Evolutionary conservation across 306 rosid genomes (phyloP), one percentile per base, ranked within the genome.

Genomic region (Fagus crenata): DNA sequence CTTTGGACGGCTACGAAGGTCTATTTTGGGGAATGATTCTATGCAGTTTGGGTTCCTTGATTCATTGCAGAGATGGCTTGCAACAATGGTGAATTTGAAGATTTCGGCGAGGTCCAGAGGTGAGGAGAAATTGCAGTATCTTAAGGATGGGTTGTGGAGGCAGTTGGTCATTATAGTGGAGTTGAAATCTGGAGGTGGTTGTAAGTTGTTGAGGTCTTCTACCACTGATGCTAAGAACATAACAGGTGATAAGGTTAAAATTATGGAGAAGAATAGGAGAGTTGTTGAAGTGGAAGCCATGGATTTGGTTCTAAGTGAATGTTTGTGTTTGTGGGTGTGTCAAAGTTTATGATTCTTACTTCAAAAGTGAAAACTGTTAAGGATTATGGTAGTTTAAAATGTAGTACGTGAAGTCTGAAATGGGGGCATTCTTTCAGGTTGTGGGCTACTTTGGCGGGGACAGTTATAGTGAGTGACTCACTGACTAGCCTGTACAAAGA

Each of bases 1-100:
- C 58, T 67, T 83, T 0, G 93, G 92, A 9, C 84, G 87, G 81
- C 75, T 86, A 73, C 74, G 74, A 31, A 91, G 94, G 80, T 91
- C 90, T n/a, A 91, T 69, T 81, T 85, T 89, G 3, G 91, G 87
- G 81, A 91, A 91, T 0, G 94, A 78, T 4, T 91, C 91, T 2
- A 79, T 82, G 3, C 94, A 91, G 72, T 82, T 85, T 1, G 91
- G 92, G 67, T 89, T 89, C 65, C 76, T 86, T 6, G 94, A 89
- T 70, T 89, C 92, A 31, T 89, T 91, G 84, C 92, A 91, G 22
- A 91, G 90, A 82, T 88, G 91, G 74, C 92, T 86, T 49, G 94
- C 92, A 40, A 91, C 94, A 73, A 89, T 88, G 76, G 90, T 86
- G 56, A 65, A 85, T 65, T 86, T 89, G 89, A 91, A 91, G 61